Conservation (phyloP, 1,139 yeast species). For the Yamadazyma songkhlaensis region DNA sequence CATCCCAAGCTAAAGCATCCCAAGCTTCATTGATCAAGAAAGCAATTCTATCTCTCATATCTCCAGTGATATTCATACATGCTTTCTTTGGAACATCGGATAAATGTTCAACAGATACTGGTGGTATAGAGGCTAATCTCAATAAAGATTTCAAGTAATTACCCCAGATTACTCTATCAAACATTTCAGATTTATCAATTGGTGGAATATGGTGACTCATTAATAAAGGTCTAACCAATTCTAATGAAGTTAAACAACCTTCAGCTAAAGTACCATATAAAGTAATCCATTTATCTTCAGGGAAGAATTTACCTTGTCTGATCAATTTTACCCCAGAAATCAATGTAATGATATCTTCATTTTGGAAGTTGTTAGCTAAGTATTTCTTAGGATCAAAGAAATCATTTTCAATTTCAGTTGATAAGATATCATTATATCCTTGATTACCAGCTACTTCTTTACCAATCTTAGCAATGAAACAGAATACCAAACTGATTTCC, state of each 20-base stretch:
- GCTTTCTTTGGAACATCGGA: conserved; percentile 75
- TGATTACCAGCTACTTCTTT: conserved; percentile 45
- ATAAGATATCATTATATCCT: conserved; percentile 34
- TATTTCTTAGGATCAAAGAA: conserved; percentile 32
- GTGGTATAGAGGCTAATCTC: conserved; percentile 51
- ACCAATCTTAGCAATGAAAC: conserved; percentile 55
- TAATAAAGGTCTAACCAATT: conserved; percentile 55
- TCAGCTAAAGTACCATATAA: conserved; percentile 60
- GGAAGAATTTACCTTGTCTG: conserved; percentile 59
- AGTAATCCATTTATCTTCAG: conserved; percentile 68
- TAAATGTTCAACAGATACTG: conserved; percentile 61
- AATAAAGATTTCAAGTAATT: conserved; percentile 59
- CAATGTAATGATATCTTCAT: conserved; percentile 45
- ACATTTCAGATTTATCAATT: conserved; percentile 44
- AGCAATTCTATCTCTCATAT: conserved; percentile 62
- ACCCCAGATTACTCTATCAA: conserved; percentile 63
- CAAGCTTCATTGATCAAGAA: conserved; percentile 58
- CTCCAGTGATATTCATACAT: conserved; percentile 61
- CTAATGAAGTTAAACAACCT: conserved; percentile 57
- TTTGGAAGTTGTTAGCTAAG: conserved; percentile 31
- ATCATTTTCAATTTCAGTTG: conserved; percentile 25
- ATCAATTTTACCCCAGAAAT: conserved; percentile 58
- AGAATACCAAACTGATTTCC: conserved; percentile 63
- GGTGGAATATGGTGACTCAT: conserved; percentile 54
- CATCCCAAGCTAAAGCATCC: conserved; percentile 73